Percentiles rank a stretch among this genome's conserved stretches.
Conservation (phyloP, 1,284 basidiomycete genomes). For the Golubevia pallescens region DNA sequence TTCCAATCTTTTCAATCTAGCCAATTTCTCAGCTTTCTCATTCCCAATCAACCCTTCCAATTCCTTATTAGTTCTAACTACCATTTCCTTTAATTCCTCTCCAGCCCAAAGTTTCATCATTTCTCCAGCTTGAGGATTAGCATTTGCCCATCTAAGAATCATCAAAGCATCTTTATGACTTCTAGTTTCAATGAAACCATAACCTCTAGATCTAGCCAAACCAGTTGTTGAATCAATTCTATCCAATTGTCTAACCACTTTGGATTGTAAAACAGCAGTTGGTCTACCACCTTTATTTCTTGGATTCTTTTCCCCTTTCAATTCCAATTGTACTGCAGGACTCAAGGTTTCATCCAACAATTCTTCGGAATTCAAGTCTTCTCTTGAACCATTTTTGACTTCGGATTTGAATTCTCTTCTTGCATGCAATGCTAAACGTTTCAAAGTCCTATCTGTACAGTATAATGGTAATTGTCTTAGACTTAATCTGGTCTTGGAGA, state of each 20-base stretch:
- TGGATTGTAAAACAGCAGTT: constrained; percentile 77
- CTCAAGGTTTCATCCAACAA: constrained; percentile 67
- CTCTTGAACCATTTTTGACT: constrained; percentile 73
- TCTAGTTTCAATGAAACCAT: constrained; percentile 92
- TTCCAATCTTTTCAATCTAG: constrained; percentile 36
- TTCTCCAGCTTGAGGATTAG: constrained; percentile 69
- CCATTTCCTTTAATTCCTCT: constrained; percentile 1
- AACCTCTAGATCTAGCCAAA: constrained; percentile 85
- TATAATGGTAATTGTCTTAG: constrained; percentile 90
- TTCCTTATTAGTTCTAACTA: constrained; percentile 2
- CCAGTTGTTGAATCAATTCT: constrained; percentile 85
- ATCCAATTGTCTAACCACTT: constrained; percentile 85
- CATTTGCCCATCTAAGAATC: constrained; percentile 92
- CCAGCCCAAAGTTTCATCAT: neutral
- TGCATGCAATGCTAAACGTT: constrained; percentile 83
- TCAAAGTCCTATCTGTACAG: constrained; percentile 85
- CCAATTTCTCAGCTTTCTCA: constrained; percentile 19
- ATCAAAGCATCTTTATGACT: constrained; percentile 86
- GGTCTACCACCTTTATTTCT: constrained; percentile 66
- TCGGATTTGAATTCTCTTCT: constrained; percentile 80
- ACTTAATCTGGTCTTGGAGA: constrained; percentile 90
- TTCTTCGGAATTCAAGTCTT: constrained; percentile 77
- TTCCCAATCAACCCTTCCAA: constrained; percentile 14
- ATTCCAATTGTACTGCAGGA: constrained; percentile 7
- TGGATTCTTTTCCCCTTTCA: too few species aligned